phyloP scores from a whole-genome alignment of 140 eudicot species.

The Bidens hawaiensis region DNA sequence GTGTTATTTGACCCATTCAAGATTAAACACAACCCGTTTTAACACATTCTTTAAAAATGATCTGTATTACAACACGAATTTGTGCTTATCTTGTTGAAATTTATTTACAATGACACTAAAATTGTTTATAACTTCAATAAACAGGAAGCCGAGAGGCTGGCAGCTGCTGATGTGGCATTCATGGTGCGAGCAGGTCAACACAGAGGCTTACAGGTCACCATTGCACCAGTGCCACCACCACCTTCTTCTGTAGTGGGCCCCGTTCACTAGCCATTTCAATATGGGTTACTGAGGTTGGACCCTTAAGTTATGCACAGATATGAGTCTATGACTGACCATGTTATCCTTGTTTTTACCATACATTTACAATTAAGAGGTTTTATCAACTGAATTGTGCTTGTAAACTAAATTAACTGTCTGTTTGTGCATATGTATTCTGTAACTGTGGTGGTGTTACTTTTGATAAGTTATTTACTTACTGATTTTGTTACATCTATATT shows the following conservation, averaged over 20 bases:
- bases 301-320: constrained; percentile 6
- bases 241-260: constrained; percentile 26
- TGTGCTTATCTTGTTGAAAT: neutral
- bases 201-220: constrained; percentile 64
- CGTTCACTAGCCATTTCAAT: constrained; percentile 31
- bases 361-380: constrained; percentile 1
- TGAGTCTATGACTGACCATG: no score
- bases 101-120: neutral
- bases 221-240: constrained; percentile 48
- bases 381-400: constrained; percentile 16
- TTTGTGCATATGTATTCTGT: constrained; percentile 30
- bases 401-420: constrained; percentile 20
- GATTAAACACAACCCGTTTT: neutral
- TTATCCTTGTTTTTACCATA: constrained; percentile 10
- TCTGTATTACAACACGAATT: neutral
- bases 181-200: constrained; percentile 63
- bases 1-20: no score
- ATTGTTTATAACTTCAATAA: neutral
- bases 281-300: constrained; percentile 1
- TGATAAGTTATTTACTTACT: neutral
- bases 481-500: neutral
- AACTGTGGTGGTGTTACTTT: neutral
- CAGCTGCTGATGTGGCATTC: constrained; percentile 66
- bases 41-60: neutral
- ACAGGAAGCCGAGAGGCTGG: constrained; percentile 78